Evolutionary conservation across 2,329 filamentous ascomycete genomes (phyloP).

Genomic region (Calcarisporium arbuscula): DNA sequence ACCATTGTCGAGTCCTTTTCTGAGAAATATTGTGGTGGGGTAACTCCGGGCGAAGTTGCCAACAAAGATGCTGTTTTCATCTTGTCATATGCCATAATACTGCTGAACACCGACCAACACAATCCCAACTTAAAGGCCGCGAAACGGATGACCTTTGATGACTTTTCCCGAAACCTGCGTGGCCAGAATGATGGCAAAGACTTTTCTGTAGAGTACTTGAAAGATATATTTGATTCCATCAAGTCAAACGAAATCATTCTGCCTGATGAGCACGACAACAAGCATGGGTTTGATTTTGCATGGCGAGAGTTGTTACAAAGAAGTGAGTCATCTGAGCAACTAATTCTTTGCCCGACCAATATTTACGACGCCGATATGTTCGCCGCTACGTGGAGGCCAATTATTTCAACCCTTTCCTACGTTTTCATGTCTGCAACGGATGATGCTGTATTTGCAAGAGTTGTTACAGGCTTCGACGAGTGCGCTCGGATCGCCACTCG

Average conservation of each 20-base stretch:
- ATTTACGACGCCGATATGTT: slow-evolving; percentile 98
- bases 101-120: slow-evolving; percentile 95
- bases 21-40: slow-evolving; percentile 71
- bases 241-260: slow-evolving; percentile 91
- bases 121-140: slow-evolving; percentile 78
- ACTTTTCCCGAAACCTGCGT: slow-evolving; percentile 84
- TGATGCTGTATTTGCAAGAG: slow-evolving; percentile 86
- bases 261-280: slow-evolving; percentile 94
- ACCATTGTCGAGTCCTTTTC: slow-evolving; percentile 84
- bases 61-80: slow-evolving; percentile 87
- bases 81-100: slow-evolving; percentile 91
- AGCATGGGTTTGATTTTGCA: slow-evolving; percentile 92
- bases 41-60: slow-evolving; percentile 66
- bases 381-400: slow-evolving; percentile 87
- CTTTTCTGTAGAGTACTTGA: slow-evolving; percentile 76
- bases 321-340: slow-evolving; percentile 65
- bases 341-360: slow-evolving; percentile 82
- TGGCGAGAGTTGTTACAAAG: slow-evolving; percentile 94
- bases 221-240: slow-evolving; percentile 86
- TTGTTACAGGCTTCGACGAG: slow-evolving; percentile 93
- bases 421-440: slow-evolving; percentile 99
- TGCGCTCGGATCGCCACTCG: slow-evolving; percentile 87
- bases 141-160: slow-evolving; percentile 76
- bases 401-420: slow-evolving; percentile 90
- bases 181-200: slow-evolving; percentile 83